Evolutionary conservation across 2,329 filamentous ascomycete genomes (phyloP).

Genomic region (Aspergillus sergii): DNA sequence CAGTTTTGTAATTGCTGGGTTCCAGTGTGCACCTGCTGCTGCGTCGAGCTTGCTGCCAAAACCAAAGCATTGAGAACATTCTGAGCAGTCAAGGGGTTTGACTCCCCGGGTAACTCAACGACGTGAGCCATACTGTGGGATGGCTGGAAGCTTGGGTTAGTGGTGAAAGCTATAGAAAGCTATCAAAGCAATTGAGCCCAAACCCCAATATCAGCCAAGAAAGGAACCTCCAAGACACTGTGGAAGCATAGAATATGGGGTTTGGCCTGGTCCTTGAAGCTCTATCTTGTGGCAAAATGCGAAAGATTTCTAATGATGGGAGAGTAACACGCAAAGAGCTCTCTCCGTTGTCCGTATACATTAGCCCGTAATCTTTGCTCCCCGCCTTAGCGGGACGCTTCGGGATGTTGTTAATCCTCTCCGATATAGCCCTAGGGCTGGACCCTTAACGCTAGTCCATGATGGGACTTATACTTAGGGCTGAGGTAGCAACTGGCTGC

Average conservation of each 20-base stretch:
- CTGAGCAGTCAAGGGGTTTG: conserved; percentile 67
- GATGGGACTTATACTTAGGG: conserved; percentile 26
- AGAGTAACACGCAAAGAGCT: conserved; percentile 1
- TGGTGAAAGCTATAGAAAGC: conserved; percentile 4
- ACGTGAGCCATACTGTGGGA: conserved; percentile 63
- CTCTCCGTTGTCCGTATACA: conserved; percentile 9
- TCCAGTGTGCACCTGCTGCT: conserved; percentile 67
- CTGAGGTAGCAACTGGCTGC: conserved; percentile 5
- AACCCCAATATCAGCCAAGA: conserved; percentile 8
- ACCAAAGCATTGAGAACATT: conserved; percentile 68
- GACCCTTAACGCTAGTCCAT: conserved; percentile 26
- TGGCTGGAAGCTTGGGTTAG: conserved; percentile 4
- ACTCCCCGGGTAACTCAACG: conserved; percentile 81
- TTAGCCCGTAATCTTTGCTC: conserved; percentile 14
- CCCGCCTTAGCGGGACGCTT: conserved; percentile 25
- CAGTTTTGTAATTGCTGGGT: conserved; percentile 71
- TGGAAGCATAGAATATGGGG: conserved; percentile 10
- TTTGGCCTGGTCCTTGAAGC: background rate
- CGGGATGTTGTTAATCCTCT: conserved; percentile 23
- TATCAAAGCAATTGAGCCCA: conserved; percentile 6
- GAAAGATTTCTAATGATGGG: background rate
- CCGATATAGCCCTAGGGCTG: conserved; percentile 31
- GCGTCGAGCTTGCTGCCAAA: conserved; percentile 64
- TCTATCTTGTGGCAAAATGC: conserved; percentile 4
- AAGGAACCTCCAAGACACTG: conserved; percentile 1